These are phyloP conservation scores for Colletotrichum sp. DNA, from an alignment of 2,329 filamentous ascomycete species.

Conservation along the genomic window DNA sequence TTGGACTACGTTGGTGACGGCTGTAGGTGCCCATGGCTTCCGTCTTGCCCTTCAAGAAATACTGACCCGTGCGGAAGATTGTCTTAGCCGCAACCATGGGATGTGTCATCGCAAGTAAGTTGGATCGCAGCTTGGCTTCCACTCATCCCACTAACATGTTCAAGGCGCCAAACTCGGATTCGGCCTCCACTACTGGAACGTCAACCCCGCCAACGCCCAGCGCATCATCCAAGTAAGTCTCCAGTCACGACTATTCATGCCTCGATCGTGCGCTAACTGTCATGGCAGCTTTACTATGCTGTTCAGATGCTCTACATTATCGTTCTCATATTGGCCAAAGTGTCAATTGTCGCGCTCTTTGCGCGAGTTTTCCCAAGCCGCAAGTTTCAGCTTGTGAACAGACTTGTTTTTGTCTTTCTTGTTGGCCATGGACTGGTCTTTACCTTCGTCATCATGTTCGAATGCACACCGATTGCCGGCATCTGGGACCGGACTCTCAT, in stretches of 20 bases:
- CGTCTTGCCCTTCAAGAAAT: fast-evolving
- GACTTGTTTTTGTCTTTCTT: constrained; percentile 9
- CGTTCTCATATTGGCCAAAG: constrained; percentile 26
- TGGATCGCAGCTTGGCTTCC: neutral
- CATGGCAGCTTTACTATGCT: constrained; percentile 15
- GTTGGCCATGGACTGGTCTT: constrained; percentile 23
- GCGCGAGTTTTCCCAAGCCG: constrained; percentile 23
- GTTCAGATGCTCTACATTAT: constrained; percentile 26
- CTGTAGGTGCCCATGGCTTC: neutral
- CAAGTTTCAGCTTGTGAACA: constrained; percentile 21
- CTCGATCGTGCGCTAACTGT: neutral
- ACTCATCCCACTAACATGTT: neutral
- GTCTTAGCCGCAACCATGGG: neutral
- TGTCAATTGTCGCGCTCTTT: constrained; percentile 27
- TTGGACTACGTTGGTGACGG: neutral
- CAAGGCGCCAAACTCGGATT: constrained; percentile 18
- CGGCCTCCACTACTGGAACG: constrained; percentile 28
- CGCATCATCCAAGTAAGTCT: neutral
- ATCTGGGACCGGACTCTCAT: constrained; percentile 20
- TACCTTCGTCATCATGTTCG: constrained; percentile 24
- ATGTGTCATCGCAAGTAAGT: constrained; percentile 2
- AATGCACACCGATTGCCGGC: constrained; percentile 20
- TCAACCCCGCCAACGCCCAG: constrained; percentile 13
- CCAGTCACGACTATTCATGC: neutral
- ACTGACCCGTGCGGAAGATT: neutral